Percentiles rank a stretch among this genome's conserved stretches.
phyloP scores from a whole-genome alignment of 768 basidiomycete genomes.

The Mycena kentingensis region DNA sequence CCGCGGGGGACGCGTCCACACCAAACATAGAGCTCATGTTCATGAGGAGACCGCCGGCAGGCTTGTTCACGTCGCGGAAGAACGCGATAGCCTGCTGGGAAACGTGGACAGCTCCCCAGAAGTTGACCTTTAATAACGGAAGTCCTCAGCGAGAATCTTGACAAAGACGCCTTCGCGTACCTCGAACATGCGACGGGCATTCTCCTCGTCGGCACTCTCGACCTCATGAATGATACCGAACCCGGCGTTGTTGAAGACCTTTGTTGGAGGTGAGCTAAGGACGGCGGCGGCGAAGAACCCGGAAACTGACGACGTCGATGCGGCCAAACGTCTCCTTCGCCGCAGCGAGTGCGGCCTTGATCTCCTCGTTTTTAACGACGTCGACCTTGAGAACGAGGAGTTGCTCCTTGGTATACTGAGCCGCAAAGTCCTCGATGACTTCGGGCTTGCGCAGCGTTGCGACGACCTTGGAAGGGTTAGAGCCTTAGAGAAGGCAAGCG shows the following conservation, averaged over 20 bases:
- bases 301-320: conserved; percentile 38
- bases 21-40: conserved; percentile 38
- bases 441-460: conserved; percentile 45
- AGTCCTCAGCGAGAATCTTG: neutral
- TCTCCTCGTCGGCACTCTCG: conserved; percentile 38
- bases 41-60: conserved; percentile 41
- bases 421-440: conserved; percentile 31
- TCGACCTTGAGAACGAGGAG: conserved; percentile 44
- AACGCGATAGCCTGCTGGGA: conserved; percentile 32
- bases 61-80: conserved; percentile 43
- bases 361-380: conserved; percentile 35
- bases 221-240: conserved; percentile 34
- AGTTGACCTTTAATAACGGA: conserved; percentile 25
- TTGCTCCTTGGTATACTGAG: conserved; percentile 30
- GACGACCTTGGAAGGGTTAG: conserved; percentile 23
- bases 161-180: conserved; percentile 2
- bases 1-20: conserved; percentile 29
- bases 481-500: neutral
- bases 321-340: conserved; percentile 40
- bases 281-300: neutral
- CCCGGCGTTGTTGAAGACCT: conserved; percentile 46
- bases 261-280: too few relatives aligned
- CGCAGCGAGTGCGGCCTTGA: conserved; percentile 36
- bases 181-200: conserved; percentile 40
- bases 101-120: conserved; percentile 40